Evolutionary conservation across 2,329 filamentous ascomycete genomes (phyloP).

Genomic region (Penicillium crustosum): DNA sequence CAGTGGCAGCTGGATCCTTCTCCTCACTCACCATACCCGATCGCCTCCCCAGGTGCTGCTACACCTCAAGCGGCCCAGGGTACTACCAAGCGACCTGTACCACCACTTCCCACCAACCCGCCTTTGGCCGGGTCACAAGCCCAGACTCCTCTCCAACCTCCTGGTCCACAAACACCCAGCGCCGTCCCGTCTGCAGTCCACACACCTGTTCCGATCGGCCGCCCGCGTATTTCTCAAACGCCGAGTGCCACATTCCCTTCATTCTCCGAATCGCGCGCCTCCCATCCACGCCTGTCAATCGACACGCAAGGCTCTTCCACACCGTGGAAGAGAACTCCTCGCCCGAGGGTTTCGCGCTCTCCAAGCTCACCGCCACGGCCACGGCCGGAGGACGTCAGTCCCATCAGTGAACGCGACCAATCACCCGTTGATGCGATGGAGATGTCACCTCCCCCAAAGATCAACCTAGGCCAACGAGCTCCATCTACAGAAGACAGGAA

Average conservation of each 20-base stretch:
- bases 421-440: slow-evolving; percentile 37
- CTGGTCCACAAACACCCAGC: slow-evolving; percentile 32
- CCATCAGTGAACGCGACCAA: slow-evolving; percentile 45
- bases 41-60: slow-evolving; percentile 23
- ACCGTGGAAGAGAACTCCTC: slow-evolving; percentile 45
- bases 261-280: slow-evolving; percentile 26
- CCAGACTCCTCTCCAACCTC: slow-evolving; percentile 19
- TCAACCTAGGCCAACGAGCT: slow-evolving; percentile 21
- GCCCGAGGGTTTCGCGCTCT: slow-evolving; percentile 35
- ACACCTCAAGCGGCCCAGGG: slow-evolving; percentile 17
- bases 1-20: slow-evolving; percentile 39
- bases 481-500: slow-evolving; percentile 24
- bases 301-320: slow-evolving; percentile 44
- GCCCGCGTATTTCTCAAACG: slow-evolving; percentile 28
- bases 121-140: slow-evolving; percentile 15
- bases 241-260: slow-evolving; percentile 30
- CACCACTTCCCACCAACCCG: slow-evolving; percentile 21
- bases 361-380: slow-evolving; percentile 44
- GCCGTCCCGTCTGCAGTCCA: slow-evolving; percentile 20
- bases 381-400: slow-evolving; percentile 46
- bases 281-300: slow-evolving; percentile 38
- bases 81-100: slow-evolving; percentile 22
- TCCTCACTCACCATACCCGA: slow-evolving; percentile 33
- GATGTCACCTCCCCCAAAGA: slow-evolving; percentile 26
- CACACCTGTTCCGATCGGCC: slow-evolving; percentile 27